Percentiles rank a stretch among this genome's conserved stretches.
phyloP scores from a whole-genome alignment of 108 stramenopile species.

The Fistulifera pelliculosa region DNA sequence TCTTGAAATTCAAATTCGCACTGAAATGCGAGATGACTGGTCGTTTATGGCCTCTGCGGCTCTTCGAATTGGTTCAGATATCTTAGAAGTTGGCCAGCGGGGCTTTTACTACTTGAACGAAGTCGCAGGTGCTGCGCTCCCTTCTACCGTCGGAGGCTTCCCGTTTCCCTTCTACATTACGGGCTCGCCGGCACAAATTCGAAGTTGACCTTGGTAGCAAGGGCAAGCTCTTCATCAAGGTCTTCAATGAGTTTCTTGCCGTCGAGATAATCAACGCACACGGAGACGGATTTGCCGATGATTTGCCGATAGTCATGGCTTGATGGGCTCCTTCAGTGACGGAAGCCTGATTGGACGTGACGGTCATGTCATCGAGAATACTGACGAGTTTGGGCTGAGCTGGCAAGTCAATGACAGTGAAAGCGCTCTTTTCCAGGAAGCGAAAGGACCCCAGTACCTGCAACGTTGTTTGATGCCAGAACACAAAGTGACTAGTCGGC shows the following conservation, averaged over 20 bases:
- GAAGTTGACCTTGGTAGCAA: constrained; percentile 9
- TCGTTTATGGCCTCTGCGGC: constrained; percentile 3
- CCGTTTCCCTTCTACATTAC: background rate
- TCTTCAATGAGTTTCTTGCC: constrained; percentile 1
- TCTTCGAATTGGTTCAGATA: constrained; percentile 4
- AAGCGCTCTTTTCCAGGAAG: background rate
- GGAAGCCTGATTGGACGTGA: constrained; percentile 7
- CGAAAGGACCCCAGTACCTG: constrained; percentile 7
- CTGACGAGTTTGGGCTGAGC: constrained; percentile 7
- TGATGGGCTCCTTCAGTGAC: constrained; percentile 4
- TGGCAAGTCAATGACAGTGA: constrained; percentile 5
- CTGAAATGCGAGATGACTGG: constrained; percentile 5
- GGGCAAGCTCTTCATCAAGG: constrained; percentile 5
- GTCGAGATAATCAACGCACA: constrained; percentile 3
- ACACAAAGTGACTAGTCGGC: too few species aligned
- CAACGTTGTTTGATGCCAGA: background rate
- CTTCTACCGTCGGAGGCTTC: constrained; percentile 1
- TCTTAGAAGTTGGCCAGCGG: constrained; percentile 7
- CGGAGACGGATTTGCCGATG: constrained; percentile 3
- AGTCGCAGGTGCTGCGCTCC: background rate
- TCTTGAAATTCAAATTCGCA: constrained; percentile 10
- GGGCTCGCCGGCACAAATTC: constrained; percentile 3
- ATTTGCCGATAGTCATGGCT: constrained; percentile 2
- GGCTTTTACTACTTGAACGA: constrained; percentile 1
- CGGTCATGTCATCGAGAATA: constrained; percentile 2